phyloP scores from a whole-genome alignment of 768 basidiomycete genomes.

The Tricholoma sp. region DNA sequence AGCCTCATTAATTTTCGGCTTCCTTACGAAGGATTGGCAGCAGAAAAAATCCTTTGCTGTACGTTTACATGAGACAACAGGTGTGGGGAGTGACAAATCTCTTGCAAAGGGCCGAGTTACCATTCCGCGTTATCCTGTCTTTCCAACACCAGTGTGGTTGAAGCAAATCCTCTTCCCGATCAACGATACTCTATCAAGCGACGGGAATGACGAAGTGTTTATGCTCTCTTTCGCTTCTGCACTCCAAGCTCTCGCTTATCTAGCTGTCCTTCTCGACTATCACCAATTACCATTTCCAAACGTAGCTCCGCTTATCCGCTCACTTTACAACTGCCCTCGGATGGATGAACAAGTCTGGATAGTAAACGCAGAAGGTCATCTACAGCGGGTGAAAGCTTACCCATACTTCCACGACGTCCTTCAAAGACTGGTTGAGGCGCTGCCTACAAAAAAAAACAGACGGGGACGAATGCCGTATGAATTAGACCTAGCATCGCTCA shows the following conservation, averaged over 20 bases:
- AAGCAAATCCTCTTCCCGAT: slow-evolving; percentile 29
- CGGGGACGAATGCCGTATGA: slow-evolving; percentile 12
- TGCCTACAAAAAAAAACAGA: slow-evolving; percentile 17
- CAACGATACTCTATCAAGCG: slow-evolving; percentile 25
- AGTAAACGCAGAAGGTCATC: slow-evolving; percentile 17
- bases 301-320: slow-evolving; percentile 40
- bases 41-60: not conserved
- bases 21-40: slow-evolving; percentile 62
- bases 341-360: slow-evolving; percentile 36
- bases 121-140: not conserved
- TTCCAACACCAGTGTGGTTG: slow-evolving; percentile 13
- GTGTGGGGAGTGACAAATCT: not conserved
- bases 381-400: slow-evolving; percentile 33
- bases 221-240: slow-evolving; percentile 26
- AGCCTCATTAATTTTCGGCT: slow-evolving; percentile 65
- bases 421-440: slow-evolving; percentile 30
- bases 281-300: slow-evolving; percentile 41
- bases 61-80: not conserved
- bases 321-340: slow-evolving; percentile 43
- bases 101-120: not conserved
- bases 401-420: slow-evolving; percentile 47
- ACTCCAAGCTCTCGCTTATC: slow-evolving; percentile 57
- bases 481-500: slow-evolving; percentile 34
- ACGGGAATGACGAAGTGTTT: slow-evolving; percentile 15
- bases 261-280: slow-evolving; percentile 47